phyloP scores from a whole-genome alignment of 768 basidiomycete species.

The Naematelia encephala region DNA sequence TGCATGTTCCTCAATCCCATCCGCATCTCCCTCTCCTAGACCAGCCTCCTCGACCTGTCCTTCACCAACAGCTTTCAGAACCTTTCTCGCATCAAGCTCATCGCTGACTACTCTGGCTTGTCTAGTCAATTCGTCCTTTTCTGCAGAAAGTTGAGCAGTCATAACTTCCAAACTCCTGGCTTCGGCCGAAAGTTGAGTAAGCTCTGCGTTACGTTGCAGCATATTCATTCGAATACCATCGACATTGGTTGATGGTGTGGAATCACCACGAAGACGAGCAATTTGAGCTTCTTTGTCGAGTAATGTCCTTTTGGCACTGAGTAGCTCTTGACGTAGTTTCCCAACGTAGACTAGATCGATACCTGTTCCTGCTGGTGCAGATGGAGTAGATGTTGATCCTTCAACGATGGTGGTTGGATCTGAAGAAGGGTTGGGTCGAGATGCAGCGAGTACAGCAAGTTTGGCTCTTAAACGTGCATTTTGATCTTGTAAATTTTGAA shows the following conservation, averaged over 20 bases:
- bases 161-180: background rate
- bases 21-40: background rate
- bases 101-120: background rate
- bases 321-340: slow-evolving; percentile 26
- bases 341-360: slow-evolving; percentile 24
- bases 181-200: background rate
- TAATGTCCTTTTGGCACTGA: slow-evolving; percentile 12
- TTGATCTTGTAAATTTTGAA: slow-evolving; percentile 39
- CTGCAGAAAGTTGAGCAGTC: background rate
- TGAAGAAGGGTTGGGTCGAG: slow-evolving; percentile 4
- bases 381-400: background rate
- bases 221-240: background rate
- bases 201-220: background rate
- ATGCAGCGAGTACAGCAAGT: slow-evolving; percentile 23
- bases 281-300: slow-evolving; percentile 21
- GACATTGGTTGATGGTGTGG: background rate
- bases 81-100: background rate
- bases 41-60: slow-evolving; percentile 16
- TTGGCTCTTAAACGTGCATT: slow-evolving; percentile 37
- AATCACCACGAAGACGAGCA: background rate
- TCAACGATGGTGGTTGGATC: background rate
- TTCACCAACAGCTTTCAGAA: background rate
- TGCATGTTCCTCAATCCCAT: slow-evolving; percentile 9
- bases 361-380: background rate
- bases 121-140: background rate